Percentiles rank a stretch among this genome's conserved stretches.
These are phyloP conservation scores for Metarhizium rileyi DNA, from an alignment of 2,329 filamentous ascomycete genomes.

Conservation along the genomic window DNA sequence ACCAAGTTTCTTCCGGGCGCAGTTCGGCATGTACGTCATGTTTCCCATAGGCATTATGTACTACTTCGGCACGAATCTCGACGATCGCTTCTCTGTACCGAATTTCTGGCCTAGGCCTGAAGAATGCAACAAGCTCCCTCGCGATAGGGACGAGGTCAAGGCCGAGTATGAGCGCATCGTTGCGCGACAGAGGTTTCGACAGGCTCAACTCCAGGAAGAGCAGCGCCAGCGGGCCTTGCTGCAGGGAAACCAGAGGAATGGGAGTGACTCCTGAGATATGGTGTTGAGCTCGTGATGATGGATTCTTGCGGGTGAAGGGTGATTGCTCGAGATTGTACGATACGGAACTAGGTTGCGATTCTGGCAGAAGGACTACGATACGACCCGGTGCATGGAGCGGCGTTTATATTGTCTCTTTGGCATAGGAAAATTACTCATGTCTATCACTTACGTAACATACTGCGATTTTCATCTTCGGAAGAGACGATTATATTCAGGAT, in stretches of 20 bases:
- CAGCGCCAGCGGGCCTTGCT: slow-evolving; percentile 18
- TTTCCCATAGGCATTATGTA: slow-evolving; percentile 99
- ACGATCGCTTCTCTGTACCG: slow-evolving; percentile 77
- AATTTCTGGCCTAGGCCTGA: slow-evolving; percentile 88
- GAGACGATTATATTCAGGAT: too few relatives aligned
- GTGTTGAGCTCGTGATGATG: too few relatives aligned
- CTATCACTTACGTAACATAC: background rate
- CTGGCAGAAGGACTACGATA: background rate
- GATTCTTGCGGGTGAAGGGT: background rate
- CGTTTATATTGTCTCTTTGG: background rate
- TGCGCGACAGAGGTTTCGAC: slow-evolving; percentile 59
- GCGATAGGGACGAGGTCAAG: slow-evolving; percentile 72
- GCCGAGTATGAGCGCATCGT: slow-evolving; percentile 68
- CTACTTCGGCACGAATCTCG: slow-evolving; percentile 98
- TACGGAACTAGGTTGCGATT: background rate
- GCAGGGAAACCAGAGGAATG: slow-evolving; percentile 16
- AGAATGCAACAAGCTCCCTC: slow-evolving; percentile 66
- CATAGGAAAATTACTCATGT: background rate
- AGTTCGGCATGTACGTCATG: slow-evolving; percentile 99
- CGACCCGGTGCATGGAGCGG: background rate
- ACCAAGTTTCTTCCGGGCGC: background rate
- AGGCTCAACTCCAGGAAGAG: slow-evolving; percentile 40
- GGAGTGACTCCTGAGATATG: slow-evolving; percentile 12
- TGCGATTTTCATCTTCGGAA: background rate
- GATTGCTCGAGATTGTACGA: slow-evolving; percentile 4